phyloP scores from a whole-genome alignment of 2,329 filamentous ascomycete genomes.

The Alternaria brassicae region DNA sequence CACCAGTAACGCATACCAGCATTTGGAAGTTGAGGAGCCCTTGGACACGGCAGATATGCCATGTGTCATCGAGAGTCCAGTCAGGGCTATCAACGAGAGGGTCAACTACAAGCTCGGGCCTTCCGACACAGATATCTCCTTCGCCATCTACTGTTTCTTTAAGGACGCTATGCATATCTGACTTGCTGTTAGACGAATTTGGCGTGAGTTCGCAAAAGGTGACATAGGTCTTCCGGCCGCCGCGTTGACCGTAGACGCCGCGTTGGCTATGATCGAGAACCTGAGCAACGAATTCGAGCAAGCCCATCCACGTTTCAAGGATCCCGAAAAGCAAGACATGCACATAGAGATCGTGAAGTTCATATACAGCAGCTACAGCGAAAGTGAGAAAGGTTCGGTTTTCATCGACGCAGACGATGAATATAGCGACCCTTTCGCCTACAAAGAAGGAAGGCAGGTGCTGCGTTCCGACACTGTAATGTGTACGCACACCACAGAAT shows the following conservation, averaged over 20 bases:
- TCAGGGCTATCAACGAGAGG: background rate
- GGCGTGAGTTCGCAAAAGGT: constrained; percentile 38
- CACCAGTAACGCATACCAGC: background rate
- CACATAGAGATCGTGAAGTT: background rate
- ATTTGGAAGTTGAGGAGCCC: background rate
- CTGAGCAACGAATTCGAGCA: background rate
- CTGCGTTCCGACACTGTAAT: background rate
- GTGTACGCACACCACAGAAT: background rate
- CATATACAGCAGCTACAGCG: background rate
- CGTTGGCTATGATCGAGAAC: constrained; percentile 17
- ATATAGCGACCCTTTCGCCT: background rate
- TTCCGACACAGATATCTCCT: background rate
- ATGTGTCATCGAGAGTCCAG: background rate
- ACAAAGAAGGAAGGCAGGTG: background rate
- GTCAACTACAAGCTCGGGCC: constrained; percentile 9
- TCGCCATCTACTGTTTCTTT: constrained; percentile 38
- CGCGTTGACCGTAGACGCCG: constrained; percentile 42
- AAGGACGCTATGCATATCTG: constrained; percentile 42
- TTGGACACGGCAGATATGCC: background rate
- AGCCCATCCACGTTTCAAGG: background rate
- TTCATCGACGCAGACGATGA: background rate
- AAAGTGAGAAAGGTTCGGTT: background rate
- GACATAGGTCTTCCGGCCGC: constrained; percentile 42
- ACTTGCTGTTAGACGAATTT: constrained; percentile 39
- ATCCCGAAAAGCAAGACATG: background rate